phyloP scores from a whole-genome alignment of 1,284 basidiomycete genomes.

The Sutorius eximius region DNA sequence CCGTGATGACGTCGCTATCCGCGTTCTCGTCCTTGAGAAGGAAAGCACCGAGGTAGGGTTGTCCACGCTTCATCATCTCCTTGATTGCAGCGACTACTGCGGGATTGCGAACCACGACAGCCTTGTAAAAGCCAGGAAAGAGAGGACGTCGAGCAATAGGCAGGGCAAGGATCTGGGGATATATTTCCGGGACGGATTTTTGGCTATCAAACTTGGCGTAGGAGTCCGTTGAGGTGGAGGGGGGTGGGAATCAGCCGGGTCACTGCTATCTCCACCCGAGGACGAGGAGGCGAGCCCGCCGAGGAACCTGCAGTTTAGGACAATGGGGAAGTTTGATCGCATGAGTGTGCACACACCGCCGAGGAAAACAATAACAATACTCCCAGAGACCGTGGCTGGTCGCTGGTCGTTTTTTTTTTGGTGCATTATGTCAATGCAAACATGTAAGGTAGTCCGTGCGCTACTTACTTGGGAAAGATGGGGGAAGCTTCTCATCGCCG shows the following conservation, averaged over 20 bases:
- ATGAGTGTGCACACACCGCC: no score
- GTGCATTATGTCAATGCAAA: no score
- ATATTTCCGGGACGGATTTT: conserved; percentile 82
- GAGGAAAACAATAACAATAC: no score
- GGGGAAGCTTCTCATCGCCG: no score
- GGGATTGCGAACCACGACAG: conserved; percentile 89
- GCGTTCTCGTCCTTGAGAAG: conserved; percentile 93
- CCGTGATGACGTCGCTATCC: conserved; percentile 92
- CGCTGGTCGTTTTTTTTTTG: no score
- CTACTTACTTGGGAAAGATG: no score
- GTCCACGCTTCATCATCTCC: conserved; percentile 95
- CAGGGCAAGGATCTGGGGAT: conserved; percentile 93
- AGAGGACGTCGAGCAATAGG: conserved; percentile 95
- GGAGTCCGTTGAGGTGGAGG: conserved; percentile 39
- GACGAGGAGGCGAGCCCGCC: conserved; percentile 28
- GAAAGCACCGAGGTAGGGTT: conserved; percentile 98
- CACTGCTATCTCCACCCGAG: conserved; percentile 29
- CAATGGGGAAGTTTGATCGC: no score
- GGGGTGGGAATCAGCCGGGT: conserved; percentile 35
- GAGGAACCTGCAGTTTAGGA: conserved; percentile 33
- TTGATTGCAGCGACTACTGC: conserved; percentile 93
- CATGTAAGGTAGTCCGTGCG: no score
- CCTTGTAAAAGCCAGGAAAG: conserved; percentile 98
- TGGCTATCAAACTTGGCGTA: conserved; percentile 64
- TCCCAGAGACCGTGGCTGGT: no score